Percentiles rank a stretch among this genome's conserved stretches.
phyloP scores from a whole-genome alignment of 257 asterid genomes.

The Solanum peruvianum region DNA sequence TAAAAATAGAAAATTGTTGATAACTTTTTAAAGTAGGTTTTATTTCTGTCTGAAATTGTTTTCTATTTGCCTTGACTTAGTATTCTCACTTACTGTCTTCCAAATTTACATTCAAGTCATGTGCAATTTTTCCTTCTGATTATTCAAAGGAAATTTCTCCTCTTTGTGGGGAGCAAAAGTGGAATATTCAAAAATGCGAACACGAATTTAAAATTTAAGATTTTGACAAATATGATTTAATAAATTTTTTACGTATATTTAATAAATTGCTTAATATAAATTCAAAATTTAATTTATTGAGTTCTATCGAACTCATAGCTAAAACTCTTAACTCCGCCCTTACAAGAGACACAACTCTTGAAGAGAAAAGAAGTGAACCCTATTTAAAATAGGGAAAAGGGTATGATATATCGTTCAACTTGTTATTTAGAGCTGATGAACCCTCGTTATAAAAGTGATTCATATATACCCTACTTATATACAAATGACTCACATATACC shows the following conservation, averaged over 20 bases:
- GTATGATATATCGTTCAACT: no score
- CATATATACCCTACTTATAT: no score
- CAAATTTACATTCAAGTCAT: background rate
- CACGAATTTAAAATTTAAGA: accelerated
- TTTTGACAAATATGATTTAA: accelerated
- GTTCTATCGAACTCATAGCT: accelerated
- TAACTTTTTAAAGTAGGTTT: background rate
- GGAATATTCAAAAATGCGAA: background rate
- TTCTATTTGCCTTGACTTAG: background rate
- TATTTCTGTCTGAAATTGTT: background rate
- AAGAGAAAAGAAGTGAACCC: background rate
- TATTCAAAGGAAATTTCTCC: background rate
- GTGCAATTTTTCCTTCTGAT: background rate
- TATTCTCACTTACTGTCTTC: background rate
- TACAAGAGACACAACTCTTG: background rate
- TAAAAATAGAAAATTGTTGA: constrained; percentile 10
- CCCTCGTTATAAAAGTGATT: no score
- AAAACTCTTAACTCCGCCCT: background rate
- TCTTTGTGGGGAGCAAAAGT: background rate
- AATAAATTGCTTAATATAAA: background rate
- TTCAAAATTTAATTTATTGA: background rate
- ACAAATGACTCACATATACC: no score
- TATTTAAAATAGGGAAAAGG: background rate
- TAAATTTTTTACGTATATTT: background rate
- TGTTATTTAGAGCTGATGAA: no score